Evolutionary conservation across 495 filamentous ascomycete genomes (phyloP), one percentile per base, ranked within the genome.

Genomic region (Penicillium nucicola): DNA sequence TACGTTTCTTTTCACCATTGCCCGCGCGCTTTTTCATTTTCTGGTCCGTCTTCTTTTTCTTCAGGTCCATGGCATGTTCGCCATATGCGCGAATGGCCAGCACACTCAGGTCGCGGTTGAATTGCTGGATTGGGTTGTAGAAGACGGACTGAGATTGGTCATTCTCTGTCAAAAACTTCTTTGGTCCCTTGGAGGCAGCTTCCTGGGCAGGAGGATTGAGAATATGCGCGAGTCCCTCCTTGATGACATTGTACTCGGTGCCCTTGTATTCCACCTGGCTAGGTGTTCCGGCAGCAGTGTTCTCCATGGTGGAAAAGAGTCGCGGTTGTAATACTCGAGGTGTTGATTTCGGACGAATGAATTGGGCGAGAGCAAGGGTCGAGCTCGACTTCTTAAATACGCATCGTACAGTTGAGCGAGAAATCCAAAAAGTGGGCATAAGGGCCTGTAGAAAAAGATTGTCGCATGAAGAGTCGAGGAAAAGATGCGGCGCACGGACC

Each of bases 41-140:
- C 42, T 68, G 65, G 22, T 67, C 71, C 53, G 57, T 54, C 52
- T 61, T 67, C 43, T 64, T 48, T 47, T 64, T 69, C 50, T 61
- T 70, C 42, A 54, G n/a, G 28, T 67, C 76, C 12, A 87, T 44
- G 12, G 79, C 62, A 51, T 90, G 83, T 45, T 93, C 84, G 0
- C 84, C 88, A 71, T 88, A 95, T 0, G 85, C 84, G 60, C 84
- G 86, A 59, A 97, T 95, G 14, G 91, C 88, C 17, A 97, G 78
- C 25, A 97, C 87, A 60, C 89, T 96, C 56, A 98, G 71, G 69
- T 98, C 93, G 9, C 93, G 83, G 72, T 98, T 98, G 76, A 96
- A 98, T 67, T 97, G 95, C 63, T 97, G 95, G 35, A 98, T 95
- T 0, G 93, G 92, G 56, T 98, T 98, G 74, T 98, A 98, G 65